phyloP scores from a whole-genome alignment of 1,284 basidiomycete genomes.

The Hortiboletus rubellus region DNA sequence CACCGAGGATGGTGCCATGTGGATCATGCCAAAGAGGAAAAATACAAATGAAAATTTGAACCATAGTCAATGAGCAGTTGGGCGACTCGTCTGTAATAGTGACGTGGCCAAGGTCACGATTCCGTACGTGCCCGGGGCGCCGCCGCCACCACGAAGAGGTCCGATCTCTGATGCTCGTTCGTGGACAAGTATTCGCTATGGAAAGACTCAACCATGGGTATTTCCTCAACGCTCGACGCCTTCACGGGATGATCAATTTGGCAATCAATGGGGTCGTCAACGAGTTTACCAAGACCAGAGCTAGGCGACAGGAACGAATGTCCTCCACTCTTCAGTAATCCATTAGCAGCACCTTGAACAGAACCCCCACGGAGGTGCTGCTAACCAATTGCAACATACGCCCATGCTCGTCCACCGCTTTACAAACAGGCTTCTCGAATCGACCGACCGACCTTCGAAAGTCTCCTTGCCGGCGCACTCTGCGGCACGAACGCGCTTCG shows the following conservation, averaged over 20 bases:
- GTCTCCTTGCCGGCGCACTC: constrained; percentile 25
- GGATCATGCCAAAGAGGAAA: not conserved
- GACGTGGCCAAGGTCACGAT: constrained; percentile 29
- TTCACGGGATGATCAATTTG: constrained; percentile 9
- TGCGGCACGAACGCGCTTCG: constrained; percentile 34
- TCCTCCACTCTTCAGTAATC: constrained; percentile 48
- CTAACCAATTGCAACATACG: constrained; percentile 43
- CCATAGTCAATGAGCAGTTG: not conserved
- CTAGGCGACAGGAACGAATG: constrained; percentile 42
- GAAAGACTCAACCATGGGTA: constrained; percentile 21
- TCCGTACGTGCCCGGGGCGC: constrained; percentile 31
- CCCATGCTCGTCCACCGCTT: constrained; percentile 25
- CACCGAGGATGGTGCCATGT: constrained; percentile 40
- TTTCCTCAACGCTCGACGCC: constrained; percentile 44
- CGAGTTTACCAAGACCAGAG: constrained; percentile 43
- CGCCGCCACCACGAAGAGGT: constrained; percentile 50
- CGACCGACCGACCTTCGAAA: constrained; percentile 8
- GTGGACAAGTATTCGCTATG: constrained; percentile 15
- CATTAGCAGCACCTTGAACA: constrained; percentile 38
- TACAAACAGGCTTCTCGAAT: not conserved
- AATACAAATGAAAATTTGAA: constrained; percentile 3
- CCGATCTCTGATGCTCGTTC: constrained; percentile 19
- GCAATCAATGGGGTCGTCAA: not conserved
- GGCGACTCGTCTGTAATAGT: constrained; percentile 8
- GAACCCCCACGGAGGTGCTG: constrained; percentile 40